Evolutionary conservation across 352 stramenopile genomes (phyloP).

Genomic region (Saprolegnia diclina): DNA sequence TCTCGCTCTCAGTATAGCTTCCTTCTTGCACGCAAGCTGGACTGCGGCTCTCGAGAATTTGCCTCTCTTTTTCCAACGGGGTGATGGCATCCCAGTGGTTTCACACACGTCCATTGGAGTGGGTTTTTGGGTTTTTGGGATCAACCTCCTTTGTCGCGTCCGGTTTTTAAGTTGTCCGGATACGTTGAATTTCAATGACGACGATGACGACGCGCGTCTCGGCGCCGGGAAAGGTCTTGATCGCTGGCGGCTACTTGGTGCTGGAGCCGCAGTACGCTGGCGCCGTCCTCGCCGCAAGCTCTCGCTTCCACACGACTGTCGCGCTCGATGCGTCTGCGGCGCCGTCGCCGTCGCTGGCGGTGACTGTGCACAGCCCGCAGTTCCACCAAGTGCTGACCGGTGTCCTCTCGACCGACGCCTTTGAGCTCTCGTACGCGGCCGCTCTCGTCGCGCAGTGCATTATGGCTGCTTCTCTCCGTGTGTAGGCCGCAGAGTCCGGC

Average conservation of each 20-base stretch:
- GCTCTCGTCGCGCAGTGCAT: slow-evolving; percentile 31
- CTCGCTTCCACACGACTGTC: slow-evolving; percentile 91
- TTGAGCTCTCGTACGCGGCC: slow-evolving; percentile 7
- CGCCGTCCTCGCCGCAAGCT: slow-evolving; percentile 87
- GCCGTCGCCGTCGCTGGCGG: slow-evolving; percentile 29
- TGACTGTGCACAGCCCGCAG: slow-evolving; percentile 86
- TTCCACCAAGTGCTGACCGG: slow-evolving; percentile 63
- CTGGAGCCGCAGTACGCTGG: slow-evolving; percentile 87
- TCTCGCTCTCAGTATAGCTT: too few species aligned
- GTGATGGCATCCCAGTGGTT: too few species aligned
- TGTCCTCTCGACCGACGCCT: background rate
- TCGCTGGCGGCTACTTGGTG: slow-evolving; percentile 95
- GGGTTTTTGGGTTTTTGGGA: background rate
- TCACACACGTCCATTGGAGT: background rate
- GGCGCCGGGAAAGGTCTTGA: slow-evolving; percentile 94
- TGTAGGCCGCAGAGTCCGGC: slow-evolving; percentile 28
- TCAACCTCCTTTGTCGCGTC: background rate
- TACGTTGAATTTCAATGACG: background rate
- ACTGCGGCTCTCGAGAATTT: too few species aligned
- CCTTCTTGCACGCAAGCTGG: too few species aligned
- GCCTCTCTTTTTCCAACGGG: too few species aligned
- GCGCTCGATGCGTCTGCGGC: background rate
- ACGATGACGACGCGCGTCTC: slow-evolving; percentile 58
- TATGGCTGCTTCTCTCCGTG: slow-evolving; percentile 19
- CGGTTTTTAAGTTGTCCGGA: too few species aligned